Conservation (phyloP, 306 rosid species). For the Acacia confusa region DNA sequence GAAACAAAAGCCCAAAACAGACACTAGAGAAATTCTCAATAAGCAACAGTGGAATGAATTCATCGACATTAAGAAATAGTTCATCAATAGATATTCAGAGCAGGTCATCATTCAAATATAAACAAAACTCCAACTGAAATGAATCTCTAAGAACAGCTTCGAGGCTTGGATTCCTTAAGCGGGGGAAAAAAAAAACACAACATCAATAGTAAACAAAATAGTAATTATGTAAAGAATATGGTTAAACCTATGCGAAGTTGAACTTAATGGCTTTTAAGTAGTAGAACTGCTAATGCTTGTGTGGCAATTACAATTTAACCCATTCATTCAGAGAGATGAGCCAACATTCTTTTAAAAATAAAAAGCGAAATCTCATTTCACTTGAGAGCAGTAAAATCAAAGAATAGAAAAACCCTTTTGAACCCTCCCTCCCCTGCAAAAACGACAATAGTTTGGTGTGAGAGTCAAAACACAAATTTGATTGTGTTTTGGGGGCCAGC, state of each 20-base stretch:
- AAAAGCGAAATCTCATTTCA: no score
- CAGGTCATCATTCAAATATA: background rate
- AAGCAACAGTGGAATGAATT: background rate
- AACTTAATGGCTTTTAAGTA: background rate
- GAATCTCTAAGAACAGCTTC: background rate
- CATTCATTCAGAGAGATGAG: background rate
- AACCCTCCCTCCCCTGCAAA: no score
- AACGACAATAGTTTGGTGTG: no score
- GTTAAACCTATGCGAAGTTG: background rate
- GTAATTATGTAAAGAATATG: background rate
- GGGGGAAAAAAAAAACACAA: background rate
- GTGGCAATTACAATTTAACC: background rate
- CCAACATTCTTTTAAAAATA: background rate
- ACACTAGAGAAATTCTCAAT: background rate
- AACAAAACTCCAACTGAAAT: background rate
- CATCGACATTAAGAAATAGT: background rate
- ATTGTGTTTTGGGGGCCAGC: no score
- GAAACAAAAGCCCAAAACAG: background rate
- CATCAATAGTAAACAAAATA: no score
- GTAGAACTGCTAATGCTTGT: background rate
- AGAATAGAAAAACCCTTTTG: background rate
- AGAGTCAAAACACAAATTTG: no score
- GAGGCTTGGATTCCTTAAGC: background rate
- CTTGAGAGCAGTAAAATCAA: background rate
- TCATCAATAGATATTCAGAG: background rate